Evolutionary conservation across 306 rosid genomes (phyloP), one percentile per base, ranked within the genome.

Genomic region (Urtica urens): DNA sequence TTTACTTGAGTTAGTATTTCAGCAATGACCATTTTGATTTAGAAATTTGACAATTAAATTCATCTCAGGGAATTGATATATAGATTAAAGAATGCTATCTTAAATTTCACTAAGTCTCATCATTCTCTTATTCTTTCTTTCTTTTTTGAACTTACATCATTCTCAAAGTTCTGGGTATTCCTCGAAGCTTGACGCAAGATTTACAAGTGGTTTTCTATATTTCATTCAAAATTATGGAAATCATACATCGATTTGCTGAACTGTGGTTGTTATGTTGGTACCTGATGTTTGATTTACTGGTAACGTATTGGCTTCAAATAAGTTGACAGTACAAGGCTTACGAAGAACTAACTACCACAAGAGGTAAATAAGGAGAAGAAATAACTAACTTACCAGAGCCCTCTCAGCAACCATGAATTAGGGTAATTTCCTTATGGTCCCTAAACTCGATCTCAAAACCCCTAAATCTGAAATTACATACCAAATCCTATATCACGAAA

Each of bases 161-260:
- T 65, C 99, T 81, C 78, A 85, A 72, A 46, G 99, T 90, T 72
- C 99, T 68, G 18, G 99, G 99, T 69, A 90, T 71, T 55, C 81
- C 71, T 75, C 71, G 81, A 71, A 90, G 67, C 49, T 94, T 92
- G 70, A 77, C 95, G 75, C 79, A 54, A 64, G 72, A 60, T 68
- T 85, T 90, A 59, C 85, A 82, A 21, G 95, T 87, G 56, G 75
- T 75, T 68, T 73, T 82, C 73, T 76, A 77, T 68, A 85, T 66
- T 57, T 81, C 62, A 47, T 90, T 86, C 50, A 90, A 75, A 95
- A 84, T 84, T 58, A 76, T 42, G 43, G 63, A 60, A 14, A 23
- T n/a, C n/a, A n/a, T n/a, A n/a, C n/a, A n/a, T n/a, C 16, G 26
- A 49, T 14, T 3, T 46, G n/a, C 9, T 25, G 7, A 40, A 11